Evolutionary conservation across 192 early-diverging fungal genomes (phyloP).

Genomic region (Thamnidium elegans): DNA sequence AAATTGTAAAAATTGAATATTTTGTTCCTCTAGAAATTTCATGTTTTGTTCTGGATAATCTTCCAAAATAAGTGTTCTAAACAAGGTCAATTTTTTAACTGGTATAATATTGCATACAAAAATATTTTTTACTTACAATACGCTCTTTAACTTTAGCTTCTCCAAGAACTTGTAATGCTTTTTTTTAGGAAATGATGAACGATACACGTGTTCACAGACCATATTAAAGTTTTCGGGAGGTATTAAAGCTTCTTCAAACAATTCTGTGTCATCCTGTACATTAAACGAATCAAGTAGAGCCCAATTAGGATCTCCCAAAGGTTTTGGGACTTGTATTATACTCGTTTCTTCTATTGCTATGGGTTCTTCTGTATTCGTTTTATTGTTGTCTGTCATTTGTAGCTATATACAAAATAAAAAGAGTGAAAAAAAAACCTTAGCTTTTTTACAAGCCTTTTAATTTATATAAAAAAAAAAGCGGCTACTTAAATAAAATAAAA

Average conservation of each 20-base stretch:
- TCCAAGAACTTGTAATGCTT: constrained; percentile 90
- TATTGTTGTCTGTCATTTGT: background rate
- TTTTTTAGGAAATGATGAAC: constrained; percentile 90
- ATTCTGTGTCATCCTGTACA: constrained; percentile 36
- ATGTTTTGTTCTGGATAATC: constrained; percentile 89
- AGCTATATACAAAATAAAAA: background rate
- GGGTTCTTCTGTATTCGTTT: background rate
- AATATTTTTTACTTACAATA: constrained; percentile 79
- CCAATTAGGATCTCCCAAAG: constrained; percentile 23
- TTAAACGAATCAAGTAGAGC: constrained; percentile 21
- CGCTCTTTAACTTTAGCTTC: constrained; percentile 81
- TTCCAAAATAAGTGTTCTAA: constrained; percentile 85
- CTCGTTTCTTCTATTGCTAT: background rate
- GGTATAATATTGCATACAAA: background rate
- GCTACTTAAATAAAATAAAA: no score
- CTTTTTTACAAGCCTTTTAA: no score
- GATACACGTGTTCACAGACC: constrained; percentile 92
- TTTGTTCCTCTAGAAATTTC: constrained; percentile 76
- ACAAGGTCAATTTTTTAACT: background rate
- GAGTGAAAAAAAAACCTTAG: background rate
- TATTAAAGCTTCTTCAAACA: constrained; percentile 65
- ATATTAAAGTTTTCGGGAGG: constrained; percentile 96
- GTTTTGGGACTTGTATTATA: background rate
- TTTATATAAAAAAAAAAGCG: no score
- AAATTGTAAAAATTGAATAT: constrained; percentile 83